These are phyloP conservation scores for Suillus luteus DNA, from an alignment of 768 basidiomycete genomes.

Conservation along the genomic window DNA sequence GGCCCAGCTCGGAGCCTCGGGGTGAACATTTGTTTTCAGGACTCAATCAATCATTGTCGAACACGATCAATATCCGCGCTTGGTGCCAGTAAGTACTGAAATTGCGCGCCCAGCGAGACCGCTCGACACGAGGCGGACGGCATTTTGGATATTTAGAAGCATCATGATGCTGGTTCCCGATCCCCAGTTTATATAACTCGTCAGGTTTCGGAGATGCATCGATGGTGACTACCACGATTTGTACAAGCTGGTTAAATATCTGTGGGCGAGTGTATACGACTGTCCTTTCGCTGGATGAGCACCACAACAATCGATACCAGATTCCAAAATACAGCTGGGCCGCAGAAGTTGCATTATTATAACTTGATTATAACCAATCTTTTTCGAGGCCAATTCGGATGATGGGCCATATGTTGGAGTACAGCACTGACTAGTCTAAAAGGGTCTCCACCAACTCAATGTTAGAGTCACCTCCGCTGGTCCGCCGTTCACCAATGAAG, in stretches of 20 bases:
- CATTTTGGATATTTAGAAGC: background rate
- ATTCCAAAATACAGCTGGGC: background rate
- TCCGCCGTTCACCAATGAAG: no score
- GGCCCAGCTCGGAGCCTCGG: background rate
- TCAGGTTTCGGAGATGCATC: background rate
- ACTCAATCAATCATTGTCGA: background rate
- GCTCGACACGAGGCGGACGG: background rate
- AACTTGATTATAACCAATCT: background rate
- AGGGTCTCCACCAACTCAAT: no score
- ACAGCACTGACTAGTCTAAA: no score
- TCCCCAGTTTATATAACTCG: background rate
- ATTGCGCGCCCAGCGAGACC: background rate
- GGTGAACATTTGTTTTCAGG: background rate
- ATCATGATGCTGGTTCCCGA: background rate
- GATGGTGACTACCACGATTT: background rate
- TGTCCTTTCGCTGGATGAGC: background rate
- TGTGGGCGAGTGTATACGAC: background rate
- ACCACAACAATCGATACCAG: background rate
- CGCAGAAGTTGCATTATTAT: background rate
- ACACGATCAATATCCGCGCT: background rate
- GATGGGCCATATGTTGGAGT: no score
- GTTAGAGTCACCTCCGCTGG: no score
- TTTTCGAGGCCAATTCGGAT: no score
- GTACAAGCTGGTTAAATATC: no score
- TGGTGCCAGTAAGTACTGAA: background rate